Evolutionary conservation across 306 rosid species (phyloP).

Genomic region (Trichosanthes truncata): DNA sequence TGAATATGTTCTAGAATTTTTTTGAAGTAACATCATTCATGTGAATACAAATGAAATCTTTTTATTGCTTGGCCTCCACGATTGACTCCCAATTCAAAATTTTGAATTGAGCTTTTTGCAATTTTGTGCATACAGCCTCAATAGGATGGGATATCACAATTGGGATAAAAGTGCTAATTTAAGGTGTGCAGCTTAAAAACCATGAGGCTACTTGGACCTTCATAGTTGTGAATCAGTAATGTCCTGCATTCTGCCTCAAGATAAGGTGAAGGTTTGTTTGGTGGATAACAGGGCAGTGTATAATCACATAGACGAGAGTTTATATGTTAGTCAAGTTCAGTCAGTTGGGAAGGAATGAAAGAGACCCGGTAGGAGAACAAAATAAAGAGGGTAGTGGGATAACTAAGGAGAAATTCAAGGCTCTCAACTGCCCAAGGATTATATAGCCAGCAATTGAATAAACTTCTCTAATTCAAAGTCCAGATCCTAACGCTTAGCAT

Average conservation of each 20-base stretch:
- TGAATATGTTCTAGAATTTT: neutral
- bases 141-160: neutral
- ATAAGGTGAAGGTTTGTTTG: neutral
- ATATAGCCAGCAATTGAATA: neutral
- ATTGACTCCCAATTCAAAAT: neutral
- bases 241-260: neutral
- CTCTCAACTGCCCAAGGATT: neutral
- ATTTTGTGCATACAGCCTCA: neutral
- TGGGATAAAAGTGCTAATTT: neutral
- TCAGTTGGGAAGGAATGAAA: neutral
- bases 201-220: neutral
- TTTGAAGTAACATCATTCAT: neutral
- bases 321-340: neutral
- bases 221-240: neutral
- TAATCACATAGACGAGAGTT: neutral
- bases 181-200: neutral
- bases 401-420: neutral
- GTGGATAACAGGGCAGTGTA: neutral
- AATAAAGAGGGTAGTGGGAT: neutral
- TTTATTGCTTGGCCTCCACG: neutral
- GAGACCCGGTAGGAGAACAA: neutral
- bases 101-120: neutral
- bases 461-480: neutral
- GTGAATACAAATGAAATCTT: neutral
- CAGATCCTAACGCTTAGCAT: neutral